Conservation (phyloP, 352 stramenopile species). For the Pythium dissotocum region DNA sequence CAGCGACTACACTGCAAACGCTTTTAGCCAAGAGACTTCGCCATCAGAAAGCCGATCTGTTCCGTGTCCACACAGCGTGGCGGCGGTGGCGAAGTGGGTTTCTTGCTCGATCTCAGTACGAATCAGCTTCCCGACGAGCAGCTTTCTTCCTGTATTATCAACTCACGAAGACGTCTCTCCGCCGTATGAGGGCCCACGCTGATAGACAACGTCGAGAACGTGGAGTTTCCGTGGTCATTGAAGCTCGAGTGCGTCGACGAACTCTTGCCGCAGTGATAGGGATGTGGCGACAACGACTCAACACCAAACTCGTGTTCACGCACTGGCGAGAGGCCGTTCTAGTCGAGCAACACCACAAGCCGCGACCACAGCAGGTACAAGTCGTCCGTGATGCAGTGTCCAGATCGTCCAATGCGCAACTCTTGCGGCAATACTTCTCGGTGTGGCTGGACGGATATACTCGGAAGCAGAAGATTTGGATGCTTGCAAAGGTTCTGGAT, state of each 20-base stretch:
- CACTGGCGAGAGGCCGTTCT: slow-evolving; percentile 15
- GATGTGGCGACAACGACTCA: slow-evolving; percentile 26
- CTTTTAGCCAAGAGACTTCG: neutral
- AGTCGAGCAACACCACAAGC: neutral
- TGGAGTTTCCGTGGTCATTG: slow-evolving; percentile 14
- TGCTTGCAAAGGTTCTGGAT: slow-evolving; percentile 9
- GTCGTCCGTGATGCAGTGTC: slow-evolving; percentile 12
- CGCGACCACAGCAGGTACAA: neutral
- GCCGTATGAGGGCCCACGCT: slow-evolving; percentile 5
- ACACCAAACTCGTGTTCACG: slow-evolving; percentile 23
- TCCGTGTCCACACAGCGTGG: slow-evolving; percentile 16
- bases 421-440: slow-evolving; percentile 18
- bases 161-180: slow-evolving; percentile 27
- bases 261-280: slow-evolving; percentile 7
- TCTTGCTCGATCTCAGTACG: slow-evolving; percentile 1
- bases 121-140: slow-evolving; percentile 15
- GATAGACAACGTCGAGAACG: slow-evolving; percentile 9
- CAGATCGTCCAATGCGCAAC: neutral
- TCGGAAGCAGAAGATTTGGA: neutral
- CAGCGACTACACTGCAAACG: neutral
- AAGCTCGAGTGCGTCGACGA: slow-evolving; percentile 13
- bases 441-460: slow-evolving; percentile 10
- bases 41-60: slow-evolving; percentile 8
- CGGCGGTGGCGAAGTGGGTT: slow-evolving; percentile 23
- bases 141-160: slow-evolving; percentile 33